phyloP scores from a whole-genome alignment of 2,329 filamentous ascomycete genomes.

The Aspergillus novoparasiticus region DNA sequence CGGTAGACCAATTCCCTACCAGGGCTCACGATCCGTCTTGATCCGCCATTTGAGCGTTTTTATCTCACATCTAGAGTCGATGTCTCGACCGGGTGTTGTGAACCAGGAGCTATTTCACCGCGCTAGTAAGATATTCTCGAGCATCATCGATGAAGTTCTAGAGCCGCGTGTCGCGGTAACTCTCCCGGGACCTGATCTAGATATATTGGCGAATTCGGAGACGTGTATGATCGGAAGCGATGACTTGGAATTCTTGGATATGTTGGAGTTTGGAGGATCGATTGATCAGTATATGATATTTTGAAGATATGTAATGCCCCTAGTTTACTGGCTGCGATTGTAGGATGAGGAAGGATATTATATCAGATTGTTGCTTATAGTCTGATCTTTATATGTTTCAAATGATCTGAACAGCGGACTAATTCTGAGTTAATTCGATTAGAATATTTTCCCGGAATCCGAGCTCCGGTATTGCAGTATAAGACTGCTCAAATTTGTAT shows the following conservation, averaged over 20 bases:
- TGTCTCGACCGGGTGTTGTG: constrained; percentile 35
- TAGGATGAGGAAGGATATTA: too few relatives aligned
- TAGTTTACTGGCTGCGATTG: too few relatives aligned
- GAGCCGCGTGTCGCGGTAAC: constrained; percentile 17
- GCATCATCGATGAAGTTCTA: constrained; percentile 31
- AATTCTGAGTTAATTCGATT: too few relatives aligned
- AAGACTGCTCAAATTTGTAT: not conserved
- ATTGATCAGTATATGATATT: constrained; percentile 26
- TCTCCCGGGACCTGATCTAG: not conserved
- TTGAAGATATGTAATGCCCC: not conserved
- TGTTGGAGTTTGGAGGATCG: constrained; percentile 23
- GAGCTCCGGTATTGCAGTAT: not conserved
- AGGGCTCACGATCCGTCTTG: constrained; percentile 37
- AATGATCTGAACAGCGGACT: too few relatives aligned
- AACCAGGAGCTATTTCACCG: constrained; percentile 27
- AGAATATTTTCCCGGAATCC: not conserved
- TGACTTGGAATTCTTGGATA: constrained; percentile 25
- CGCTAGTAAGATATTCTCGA: constrained; percentile 23
- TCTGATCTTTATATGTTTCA: not conserved
- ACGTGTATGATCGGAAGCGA: constrained; percentile 18
- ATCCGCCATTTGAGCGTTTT: constrained; percentile 45
- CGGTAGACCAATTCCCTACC: constrained; percentile 31
- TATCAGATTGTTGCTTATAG: not conserved
- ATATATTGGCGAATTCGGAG: constrained; percentile 1
- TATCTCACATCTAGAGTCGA: constrained; percentile 42